A percentile compares a stretch with the other conserved stretches of the same genome.
phyloP scores from a whole-genome alignment of 164 flowering plant species.

The Stephania yunnanensis region DNA sequence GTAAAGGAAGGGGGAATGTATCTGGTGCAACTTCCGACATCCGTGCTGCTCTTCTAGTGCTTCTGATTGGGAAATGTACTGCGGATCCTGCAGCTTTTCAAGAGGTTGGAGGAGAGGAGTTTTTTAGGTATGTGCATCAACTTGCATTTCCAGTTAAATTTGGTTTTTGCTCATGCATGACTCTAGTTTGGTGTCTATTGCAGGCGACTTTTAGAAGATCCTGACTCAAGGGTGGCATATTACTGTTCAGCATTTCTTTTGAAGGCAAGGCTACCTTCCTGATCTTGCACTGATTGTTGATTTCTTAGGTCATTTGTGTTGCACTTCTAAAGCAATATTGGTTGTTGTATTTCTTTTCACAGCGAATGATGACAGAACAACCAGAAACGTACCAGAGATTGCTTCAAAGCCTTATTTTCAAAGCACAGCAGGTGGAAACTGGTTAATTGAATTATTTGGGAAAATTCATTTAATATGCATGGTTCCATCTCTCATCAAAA shows the following conservation, averaged over 20 bases:
- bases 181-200: conserved; percentile 8
- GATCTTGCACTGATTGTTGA: background rate
- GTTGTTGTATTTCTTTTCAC: conserved; percentile 22
- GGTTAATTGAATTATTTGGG: background rate
- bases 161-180: no score
- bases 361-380: conserved; percentile 98
- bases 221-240: conserved; percentile 97
- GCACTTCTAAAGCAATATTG: conserved; percentile 7
- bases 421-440: conserved; percentile 88
- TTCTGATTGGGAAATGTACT: conserved; percentile 91
- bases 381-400: conserved; percentile 84
- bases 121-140: conserved; percentile 56
- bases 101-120: conserved; percentile 89
- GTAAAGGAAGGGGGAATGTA: conserved; percentile 92
- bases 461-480: background rate
- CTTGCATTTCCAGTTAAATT: background rate
- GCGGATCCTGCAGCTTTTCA: conserved; percentile 76
- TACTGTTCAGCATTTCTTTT: conserved; percentile 92
- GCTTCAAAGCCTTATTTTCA: conserved; percentile 83
- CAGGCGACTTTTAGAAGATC: conserved; percentile 92
- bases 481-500: background rate
- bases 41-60: conserved; percentile 84
- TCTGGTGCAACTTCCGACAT: conserved; percentile 97
- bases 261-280: conserved; percentile 52
- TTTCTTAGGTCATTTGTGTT: background rate